phyloP scores from a whole-genome alignment of 768 basidiomycete genomes.

The Podaxis sp. region DNA sequence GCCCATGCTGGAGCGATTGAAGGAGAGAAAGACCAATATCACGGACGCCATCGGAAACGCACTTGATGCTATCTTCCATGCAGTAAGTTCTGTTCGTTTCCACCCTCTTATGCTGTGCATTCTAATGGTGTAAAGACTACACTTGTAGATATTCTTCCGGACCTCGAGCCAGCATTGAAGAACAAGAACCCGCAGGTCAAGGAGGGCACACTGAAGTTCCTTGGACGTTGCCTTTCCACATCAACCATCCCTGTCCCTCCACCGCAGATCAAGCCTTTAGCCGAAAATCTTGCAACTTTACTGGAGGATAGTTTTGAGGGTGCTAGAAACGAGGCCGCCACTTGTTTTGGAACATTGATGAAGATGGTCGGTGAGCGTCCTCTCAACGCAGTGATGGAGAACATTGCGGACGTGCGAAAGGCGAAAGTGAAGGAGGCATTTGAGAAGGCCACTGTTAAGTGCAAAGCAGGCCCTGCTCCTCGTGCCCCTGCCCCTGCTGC shows the following conservation, averaged over 20 bases:
- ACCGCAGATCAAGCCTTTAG: slow-evolving; percentile 77
- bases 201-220: slow-evolving; percentile 86
- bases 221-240: slow-evolving; percentile 72
- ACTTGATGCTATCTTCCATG: slow-evolving; percentile 83
- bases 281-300: slow-evolving; percentile 70
- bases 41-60: slow-evolving; percentile 87
- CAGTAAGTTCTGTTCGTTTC: slow-evolving; percentile 49
- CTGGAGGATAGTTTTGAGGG: slow-evolving; percentile 90
- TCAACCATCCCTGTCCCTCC: slow-evolving; percentile 71
- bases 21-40: slow-evolving; percentile 91
- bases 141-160: slow-evolving; percentile 79
- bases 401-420: slow-evolving; percentile 83
- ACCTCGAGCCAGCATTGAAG: slow-evolving; percentile 72
- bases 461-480: slow-evolving; percentile 64
- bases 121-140: slow-evolving; percentile 52
- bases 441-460: slow-evolving; percentile 90
- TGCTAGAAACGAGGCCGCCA: slow-evolving; percentile 88
- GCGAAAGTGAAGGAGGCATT: slow-evolving; percentile 92
- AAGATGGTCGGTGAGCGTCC: slow-evolving; percentile 96
- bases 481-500: slow-evolving; percentile 45
- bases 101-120: slow-evolving; percentile 14
- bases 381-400: slow-evolving; percentile 83
- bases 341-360: slow-evolving; percentile 86
- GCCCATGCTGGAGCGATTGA: slow-evolving; percentile 83
- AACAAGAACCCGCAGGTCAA: slow-evolving; percentile 98